Percentiles rank a stretch among this genome's conserved stretches.
Conservation (phyloP, 495 filamentous ascomycete genomes). For the Glonium stellatum region DNA sequence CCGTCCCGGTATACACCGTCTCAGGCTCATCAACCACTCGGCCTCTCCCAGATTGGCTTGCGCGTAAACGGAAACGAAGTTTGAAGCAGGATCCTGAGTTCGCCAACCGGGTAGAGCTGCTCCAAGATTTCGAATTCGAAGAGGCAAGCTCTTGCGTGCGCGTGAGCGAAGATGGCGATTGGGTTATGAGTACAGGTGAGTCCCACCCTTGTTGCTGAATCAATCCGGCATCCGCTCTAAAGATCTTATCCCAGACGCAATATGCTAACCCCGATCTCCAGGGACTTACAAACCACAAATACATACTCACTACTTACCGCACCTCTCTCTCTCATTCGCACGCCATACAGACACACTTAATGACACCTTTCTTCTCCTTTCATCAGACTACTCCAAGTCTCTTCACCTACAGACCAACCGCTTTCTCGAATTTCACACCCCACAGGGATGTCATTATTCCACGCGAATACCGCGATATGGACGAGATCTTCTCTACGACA, state of each 20-base stretch:
- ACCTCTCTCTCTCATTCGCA: constrained; percentile 84
- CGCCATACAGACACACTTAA: constrained; percentile 93
- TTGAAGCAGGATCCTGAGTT: constrained; percentile 90
- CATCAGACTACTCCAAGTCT: constrained; percentile 89
- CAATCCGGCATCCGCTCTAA: too few species aligned
- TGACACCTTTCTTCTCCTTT: constrained; percentile 86
- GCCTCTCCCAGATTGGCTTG: constrained; percentile 91
- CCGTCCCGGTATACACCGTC: constrained; percentile 93
- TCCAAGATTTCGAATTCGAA: constrained; percentile 98
- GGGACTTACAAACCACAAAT: constrained; percentile 94
- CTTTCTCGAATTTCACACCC: constrained; percentile 89
- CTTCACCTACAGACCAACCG: constrained; percentile 89
- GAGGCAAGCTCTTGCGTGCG: constrained; percentile 91
- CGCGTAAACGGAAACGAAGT: constrained; percentile 82
- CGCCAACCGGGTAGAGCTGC: constrained; percentile 84
- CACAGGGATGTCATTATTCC: constrained; percentile 77
- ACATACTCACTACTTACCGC: constrained; percentile 87
- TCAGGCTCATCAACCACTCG: constrained; percentile 85
- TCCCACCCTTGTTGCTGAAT: constrained; percentile 17
- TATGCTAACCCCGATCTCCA: constrained; percentile 26
- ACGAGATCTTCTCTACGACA: constrained; percentile 78
- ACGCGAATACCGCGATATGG: constrained; percentile 88
- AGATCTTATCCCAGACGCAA: not conserved
- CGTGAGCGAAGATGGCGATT: constrained; percentile 92
- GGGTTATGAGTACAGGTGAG: constrained; percentile 93